Evolutionary conservation across 257 asterid species (phyloP).

Genomic region (Jacaranda mimosifolia): DNA sequence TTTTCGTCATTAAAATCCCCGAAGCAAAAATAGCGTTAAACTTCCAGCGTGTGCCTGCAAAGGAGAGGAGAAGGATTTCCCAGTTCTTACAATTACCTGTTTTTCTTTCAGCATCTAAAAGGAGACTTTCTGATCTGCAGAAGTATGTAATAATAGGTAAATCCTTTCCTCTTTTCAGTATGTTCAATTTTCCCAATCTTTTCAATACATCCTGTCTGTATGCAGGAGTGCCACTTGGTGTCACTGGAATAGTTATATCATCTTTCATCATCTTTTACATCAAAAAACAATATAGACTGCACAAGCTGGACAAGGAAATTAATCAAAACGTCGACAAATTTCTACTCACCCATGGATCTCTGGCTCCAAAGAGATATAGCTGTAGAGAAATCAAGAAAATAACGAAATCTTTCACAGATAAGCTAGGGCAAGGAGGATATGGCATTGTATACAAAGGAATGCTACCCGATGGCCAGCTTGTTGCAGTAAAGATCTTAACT

Average conservation of each 20-base stretch:
- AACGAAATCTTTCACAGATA: conserved; percentile 51
- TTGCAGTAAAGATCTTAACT: conserved; percentile 64
- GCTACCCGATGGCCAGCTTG: conserved; percentile 54
- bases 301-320: conserved; percentile 15
- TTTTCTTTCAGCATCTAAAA: conserved; percentile 29
- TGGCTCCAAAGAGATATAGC: conserved; percentile 55
- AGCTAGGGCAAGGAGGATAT: conserved; percentile 65
- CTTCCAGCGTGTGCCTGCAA: not conserved
- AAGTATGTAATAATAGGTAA: conserved; percentile 40
- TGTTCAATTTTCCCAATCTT: not conserved
- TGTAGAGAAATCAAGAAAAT: conserved; percentile 56
- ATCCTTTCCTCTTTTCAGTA: not conserved
- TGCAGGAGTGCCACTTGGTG: conserved; percentile 43
- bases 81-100: not conserved
- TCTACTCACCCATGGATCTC: conserved; percentile 52
- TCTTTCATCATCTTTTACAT: conserved; percentile 36
- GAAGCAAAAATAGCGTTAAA: no score
- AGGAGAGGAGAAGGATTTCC: no score
- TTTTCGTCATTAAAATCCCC: no score
- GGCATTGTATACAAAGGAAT: conserved; percentile 68
- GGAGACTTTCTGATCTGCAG: conserved; percentile 24
- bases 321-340: conserved; percentile 45
- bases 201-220: conserved; percentile 4
- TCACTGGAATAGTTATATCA: conserved; percentile 18
- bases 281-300: conserved; percentile 22